Evolutionary conservation across 768 basidiomycete species (phyloP).

Genomic region (Multifurca ochricompacta): DNA sequence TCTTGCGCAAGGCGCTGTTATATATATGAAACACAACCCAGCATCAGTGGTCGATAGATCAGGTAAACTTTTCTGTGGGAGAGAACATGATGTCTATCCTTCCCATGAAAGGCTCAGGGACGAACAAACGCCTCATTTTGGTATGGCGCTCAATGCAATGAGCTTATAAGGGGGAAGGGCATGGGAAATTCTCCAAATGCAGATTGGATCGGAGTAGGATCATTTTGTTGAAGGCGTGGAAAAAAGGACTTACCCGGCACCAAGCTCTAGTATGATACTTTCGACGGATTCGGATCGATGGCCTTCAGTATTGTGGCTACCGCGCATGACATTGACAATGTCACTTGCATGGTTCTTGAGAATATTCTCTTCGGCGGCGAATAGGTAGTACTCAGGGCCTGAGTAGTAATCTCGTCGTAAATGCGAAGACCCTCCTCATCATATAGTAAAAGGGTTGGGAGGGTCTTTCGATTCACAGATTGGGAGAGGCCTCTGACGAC

Average conservation of each 20-base stretch:
- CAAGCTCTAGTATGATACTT: slow-evolving; percentile 78
- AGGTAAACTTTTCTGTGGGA: not conserved
- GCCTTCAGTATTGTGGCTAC: slow-evolving; percentile 25
- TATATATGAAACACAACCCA: not conserved
- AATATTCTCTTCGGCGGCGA: slow-evolving; percentile 80
- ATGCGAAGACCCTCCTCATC: slow-evolving; percentile 77
- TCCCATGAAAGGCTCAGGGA: not conserved
- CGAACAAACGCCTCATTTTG: not conserved
- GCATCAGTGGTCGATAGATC: not conserved
- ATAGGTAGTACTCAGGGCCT: slow-evolving; percentile 83
- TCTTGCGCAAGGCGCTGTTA: slow-evolving; percentile 76
- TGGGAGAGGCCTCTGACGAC: slow-evolving; percentile 50
- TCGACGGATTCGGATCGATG: slow-evolving; percentile 28
- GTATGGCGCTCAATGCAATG: too few relatives aligned
- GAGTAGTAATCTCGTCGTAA: slow-evolving; percentile 79
- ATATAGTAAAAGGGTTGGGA: slow-evolving; percentile 84
- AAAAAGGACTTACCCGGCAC: slow-evolving; percentile 85
- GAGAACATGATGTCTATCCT: not conserved
- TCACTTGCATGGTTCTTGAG: slow-evolving; percentile 63
- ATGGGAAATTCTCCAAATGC: too few relatives aligned
- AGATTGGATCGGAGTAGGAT: too few relatives aligned
- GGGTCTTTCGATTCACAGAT: slow-evolving; percentile 45
- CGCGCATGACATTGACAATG: slow-evolving; percentile 69
- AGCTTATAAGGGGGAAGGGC: not conserved
- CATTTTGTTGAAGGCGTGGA: too few relatives aligned